Percentiles rank a stretch among this genome's conserved stretches.
phyloP scores from a whole-genome alignment of 805 yeast genomes.

The Candida silvatica region DNA sequence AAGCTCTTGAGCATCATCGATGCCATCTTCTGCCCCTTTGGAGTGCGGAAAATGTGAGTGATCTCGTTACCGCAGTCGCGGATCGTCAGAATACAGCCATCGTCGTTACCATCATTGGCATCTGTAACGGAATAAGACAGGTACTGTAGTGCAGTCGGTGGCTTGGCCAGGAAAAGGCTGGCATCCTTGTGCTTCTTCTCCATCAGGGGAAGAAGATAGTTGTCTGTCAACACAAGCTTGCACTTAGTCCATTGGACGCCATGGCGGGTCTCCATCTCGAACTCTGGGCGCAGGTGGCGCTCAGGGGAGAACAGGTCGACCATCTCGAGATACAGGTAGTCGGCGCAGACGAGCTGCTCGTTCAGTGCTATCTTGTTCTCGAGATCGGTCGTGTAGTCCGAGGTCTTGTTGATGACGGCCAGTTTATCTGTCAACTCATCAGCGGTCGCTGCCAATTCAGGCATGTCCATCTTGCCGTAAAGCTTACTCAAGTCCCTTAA shows the following conservation, averaged over 20 bases:
- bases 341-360: conserved; percentile 21
- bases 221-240: conserved; percentile 31
- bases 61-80: conserved; percentile 17
- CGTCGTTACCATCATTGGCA: not conserved
- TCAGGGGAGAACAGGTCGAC: conserved; percentile 22
- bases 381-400: conserved; percentile 23
- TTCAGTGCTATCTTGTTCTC: conserved; percentile 23
- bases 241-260: conserved; percentile 33
- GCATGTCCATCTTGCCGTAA: conserved; percentile 14
- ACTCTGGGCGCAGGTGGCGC: conserved; percentile 14
- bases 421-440: conserved; percentile 12
- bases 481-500: conserved; percentile 15
- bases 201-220: conserved; percentile 18
- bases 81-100: conserved; percentile 7
- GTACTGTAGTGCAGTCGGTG: conserved; percentile 24
- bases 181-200: conserved; percentile 13
- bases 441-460: conserved; percentile 7
- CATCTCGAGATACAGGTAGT: conserved; percentile 22
- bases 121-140: conserved; percentile 9
- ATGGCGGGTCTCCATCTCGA: conserved; percentile 13
- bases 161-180: conserved; percentile 13
- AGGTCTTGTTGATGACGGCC: conserved; percentile 17
- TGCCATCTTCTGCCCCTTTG: conserved; percentile 13
- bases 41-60: conserved; percentile 10
- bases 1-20: conserved; percentile 17